These are phyloP conservation scores for Ganoderma resinaceum DNA, from an alignment of 1,284 basidiomycete species.

Conservation along the genomic window DNA sequence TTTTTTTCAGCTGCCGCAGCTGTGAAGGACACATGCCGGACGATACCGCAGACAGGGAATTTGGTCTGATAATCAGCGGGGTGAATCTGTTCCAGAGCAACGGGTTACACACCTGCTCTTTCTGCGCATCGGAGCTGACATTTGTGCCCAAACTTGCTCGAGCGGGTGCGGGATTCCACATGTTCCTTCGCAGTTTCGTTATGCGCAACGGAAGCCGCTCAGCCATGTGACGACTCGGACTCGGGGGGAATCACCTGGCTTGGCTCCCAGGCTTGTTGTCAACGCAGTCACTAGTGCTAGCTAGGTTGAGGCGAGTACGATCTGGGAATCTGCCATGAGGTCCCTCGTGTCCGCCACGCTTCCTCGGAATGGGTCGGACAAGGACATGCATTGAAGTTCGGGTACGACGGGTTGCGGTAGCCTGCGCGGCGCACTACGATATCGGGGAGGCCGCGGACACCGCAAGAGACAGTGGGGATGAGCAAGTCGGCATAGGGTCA, in stretches of 20 bases:
- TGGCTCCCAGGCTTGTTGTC: background rate
- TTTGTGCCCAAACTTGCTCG: background rate
- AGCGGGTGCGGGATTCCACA: background rate
- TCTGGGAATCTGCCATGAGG: constrained; percentile 14
- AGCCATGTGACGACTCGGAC: background rate
- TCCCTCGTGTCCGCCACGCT: constrained; percentile 16
- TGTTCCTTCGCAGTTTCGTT: constrained; percentile 4
- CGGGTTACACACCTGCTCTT: constrained; percentile 11
- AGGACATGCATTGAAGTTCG: background rate
- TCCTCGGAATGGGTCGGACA: constrained; percentile 1
- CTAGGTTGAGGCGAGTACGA: constrained; percentile 9
- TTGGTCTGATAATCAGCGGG: constrained; percentile 13
- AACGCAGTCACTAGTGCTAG: background rate
- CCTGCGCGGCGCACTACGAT: too few relatives aligned
- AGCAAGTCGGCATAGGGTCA: too few relatives aligned
- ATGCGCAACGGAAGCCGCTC: constrained; percentile 1
- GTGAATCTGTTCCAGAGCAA: constrained; percentile 12
- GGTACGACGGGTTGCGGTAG: background rate
- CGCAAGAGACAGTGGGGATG: background rate
- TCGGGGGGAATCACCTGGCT: background rate
- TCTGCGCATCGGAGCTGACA: constrained; percentile 6
- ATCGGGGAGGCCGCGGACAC: background rate
- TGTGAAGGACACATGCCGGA: constrained; percentile 5
- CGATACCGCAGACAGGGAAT: background rate
- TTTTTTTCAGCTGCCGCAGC: constrained; percentile 10